Conservation (phyloP, 306 rosid genomes). For the Canavalia ensiformis region DNA sequence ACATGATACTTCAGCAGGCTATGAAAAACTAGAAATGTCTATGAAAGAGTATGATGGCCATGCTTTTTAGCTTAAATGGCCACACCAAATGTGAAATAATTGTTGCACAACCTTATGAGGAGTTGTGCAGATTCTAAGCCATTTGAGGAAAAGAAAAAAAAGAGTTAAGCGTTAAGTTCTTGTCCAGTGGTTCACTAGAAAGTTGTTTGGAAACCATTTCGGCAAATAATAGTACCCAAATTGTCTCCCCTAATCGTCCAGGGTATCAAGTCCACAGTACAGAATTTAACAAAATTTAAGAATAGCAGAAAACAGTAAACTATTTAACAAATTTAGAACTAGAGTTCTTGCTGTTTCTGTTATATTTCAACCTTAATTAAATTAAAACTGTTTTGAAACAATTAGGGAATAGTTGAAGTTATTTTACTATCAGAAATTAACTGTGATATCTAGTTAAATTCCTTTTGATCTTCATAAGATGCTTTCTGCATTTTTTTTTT, state of each 20-base stretch:
- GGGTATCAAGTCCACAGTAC: too few species aligned
- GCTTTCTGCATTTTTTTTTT: neutral
- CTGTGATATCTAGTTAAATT: neutral
- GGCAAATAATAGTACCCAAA: neutral
- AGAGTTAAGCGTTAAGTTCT: neutral
- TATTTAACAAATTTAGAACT: neutral
- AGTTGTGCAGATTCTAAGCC: neutral
- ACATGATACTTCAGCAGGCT: neutral
- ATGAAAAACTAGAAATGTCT: neutral
- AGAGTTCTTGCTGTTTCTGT: neutral
- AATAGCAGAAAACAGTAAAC: too few species aligned
- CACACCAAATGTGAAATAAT: neutral
- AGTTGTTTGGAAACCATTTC: neutral
- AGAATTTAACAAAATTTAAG: too few species aligned
- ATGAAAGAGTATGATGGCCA: neutral
- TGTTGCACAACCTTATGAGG: neutral
- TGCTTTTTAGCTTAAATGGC: neutral
- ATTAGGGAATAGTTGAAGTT: neutral
- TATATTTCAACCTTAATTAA: neutral
- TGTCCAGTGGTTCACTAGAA: neutral
- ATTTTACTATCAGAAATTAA: neutral
- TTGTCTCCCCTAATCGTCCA: neutral
- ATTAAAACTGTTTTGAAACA: neutral
- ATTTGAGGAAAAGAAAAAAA: neutral
- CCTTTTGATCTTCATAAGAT: neutral